phyloP scores from a whole-genome alignment of 768 basidiomycete genomes.

The Termitomyces sp. region DNA sequence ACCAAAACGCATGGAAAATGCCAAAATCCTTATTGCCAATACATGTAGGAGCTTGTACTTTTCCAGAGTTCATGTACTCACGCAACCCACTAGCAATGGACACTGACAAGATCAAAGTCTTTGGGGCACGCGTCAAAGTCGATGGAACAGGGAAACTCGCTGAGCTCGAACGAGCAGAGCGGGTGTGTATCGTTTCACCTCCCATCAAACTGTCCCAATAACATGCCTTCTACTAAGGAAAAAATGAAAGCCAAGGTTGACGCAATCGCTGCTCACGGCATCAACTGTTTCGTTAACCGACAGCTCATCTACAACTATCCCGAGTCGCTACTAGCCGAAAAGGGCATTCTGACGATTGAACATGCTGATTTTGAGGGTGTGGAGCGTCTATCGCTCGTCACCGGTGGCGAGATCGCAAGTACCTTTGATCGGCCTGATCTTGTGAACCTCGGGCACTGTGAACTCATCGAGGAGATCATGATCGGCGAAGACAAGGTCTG shows the following conservation, averaged over 20 bases:
- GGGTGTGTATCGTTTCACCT: slow-evolving; percentile 36
- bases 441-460: slow-evolving; percentile 89
- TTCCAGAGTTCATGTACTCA: background rate
- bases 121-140: slow-evolving; percentile 93
- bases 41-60: slow-evolving; percentile 61
- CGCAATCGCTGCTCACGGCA: slow-evolving; percentile 88
- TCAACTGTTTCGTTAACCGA: slow-evolving; percentile 96
- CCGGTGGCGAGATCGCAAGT: slow-evolving; percentile 94
- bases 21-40: slow-evolving; percentile 94
- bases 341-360: slow-evolving; percentile 93
- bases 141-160: slow-evolving; percentile 96
- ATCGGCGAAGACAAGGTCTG: slow-evolving; percentile 97
- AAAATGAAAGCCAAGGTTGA: slow-evolving; percentile 99
- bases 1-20: slow-evolving; percentile 92
- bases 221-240: slow-evolving; percentile 49
- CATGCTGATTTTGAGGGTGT: slow-evolving; percentile 99
- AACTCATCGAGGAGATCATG: slow-evolving; percentile 97
- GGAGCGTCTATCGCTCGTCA: slow-evolving; percentile 91
- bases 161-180: slow-evolving; percentile 94
- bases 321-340: slow-evolving; percentile 90
- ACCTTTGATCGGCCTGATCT: slow-evolving; percentile 92
- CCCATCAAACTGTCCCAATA: too few species aligned
- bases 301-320: slow-evolving; percentile 99
- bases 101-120: slow-evolving; percentile 99
- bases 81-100: slow-evolving; percentile 77